Conservation (phyloP, 495 filamentous ascomycete species). For the Lineolata rhizophorae region DNA sequence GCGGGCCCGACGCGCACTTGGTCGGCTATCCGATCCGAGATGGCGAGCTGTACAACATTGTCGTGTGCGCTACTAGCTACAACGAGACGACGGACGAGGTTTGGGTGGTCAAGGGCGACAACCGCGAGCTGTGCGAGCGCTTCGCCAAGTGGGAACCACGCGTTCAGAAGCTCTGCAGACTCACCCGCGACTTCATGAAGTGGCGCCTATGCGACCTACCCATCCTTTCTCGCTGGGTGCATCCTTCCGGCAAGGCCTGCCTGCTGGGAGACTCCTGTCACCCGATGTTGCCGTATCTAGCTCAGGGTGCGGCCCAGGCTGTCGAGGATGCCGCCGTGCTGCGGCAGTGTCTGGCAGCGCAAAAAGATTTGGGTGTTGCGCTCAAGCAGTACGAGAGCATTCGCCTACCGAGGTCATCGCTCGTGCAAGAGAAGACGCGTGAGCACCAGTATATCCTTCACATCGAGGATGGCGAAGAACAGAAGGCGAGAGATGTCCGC, state of each 20-base stretch:
- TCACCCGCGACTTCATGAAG: slow-evolving; percentile 9
- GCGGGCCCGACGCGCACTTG: slow-evolving; percentile 8
- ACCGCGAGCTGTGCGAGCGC: slow-evolving; percentile 6
- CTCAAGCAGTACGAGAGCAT: not conserved
- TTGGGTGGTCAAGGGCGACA: slow-evolving; percentile 6
- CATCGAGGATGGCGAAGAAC: slow-evolving; percentile 1
- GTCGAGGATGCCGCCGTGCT: not conserved
- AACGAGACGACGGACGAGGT: slow-evolving; percentile 6
- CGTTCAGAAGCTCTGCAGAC: slow-evolving; percentile 6
- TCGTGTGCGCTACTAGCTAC: slow-evolving; percentile 6
- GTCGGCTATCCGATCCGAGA: slow-evolving; percentile 8
- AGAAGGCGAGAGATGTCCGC: not conserved
- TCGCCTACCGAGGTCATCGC: not conserved
- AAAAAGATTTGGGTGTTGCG: not conserved
- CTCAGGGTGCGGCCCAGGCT: slow-evolving; percentile 1
- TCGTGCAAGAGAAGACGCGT: not conserved
- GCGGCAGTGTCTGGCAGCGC: not conserved
- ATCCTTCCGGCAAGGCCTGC: not conserved
- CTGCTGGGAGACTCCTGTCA: not conserved
- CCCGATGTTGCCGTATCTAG: not conserved
- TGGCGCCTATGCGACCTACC: slow-evolving; percentile 4
- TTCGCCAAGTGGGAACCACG: slow-evolving; percentile 8
- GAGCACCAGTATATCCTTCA: slow-evolving; percentile 1
- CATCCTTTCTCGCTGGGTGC: not conserved
- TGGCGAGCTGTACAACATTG: slow-evolving; percentile 10